Evolutionary conservation across 2,329 filamentous ascomycete genomes (phyloP).

Genomic region (Alternaria postmessia): DNA sequence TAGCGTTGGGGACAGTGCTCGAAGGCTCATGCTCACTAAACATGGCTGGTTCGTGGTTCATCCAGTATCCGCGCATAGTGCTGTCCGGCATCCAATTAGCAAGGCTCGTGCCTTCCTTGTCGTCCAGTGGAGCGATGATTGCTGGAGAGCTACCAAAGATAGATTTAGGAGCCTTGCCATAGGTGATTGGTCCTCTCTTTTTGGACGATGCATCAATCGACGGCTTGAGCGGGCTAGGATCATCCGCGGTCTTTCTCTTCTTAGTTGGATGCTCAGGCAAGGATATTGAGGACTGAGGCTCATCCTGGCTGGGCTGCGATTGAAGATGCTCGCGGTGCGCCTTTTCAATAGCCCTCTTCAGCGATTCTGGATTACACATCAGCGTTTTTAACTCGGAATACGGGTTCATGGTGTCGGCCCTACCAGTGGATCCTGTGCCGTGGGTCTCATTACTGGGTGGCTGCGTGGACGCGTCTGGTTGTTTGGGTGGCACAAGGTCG

Average conservation of each 20-base stretch:
- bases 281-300: conserved; percentile 28
- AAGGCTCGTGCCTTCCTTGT: neutral
- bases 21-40: conserved; percentile 53
- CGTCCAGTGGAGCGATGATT: neutral
- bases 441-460: conserved; percentile 13
- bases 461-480: conserved; percentile 26
- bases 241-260: conserved; percentile 30
- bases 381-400: neutral
- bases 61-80: conserved; percentile 48
- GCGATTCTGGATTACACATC: conserved; percentile 25
- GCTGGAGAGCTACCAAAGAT: conserved; percentile 6
- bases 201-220: conserved; percentile 1
- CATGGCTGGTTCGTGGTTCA: conserved; percentile 51
- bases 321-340: conserved; percentile 39
- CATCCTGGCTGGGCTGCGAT: conserved; percentile 20
- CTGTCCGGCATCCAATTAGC: conserved; percentile 37
- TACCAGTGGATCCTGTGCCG: conserved; percentile 45
- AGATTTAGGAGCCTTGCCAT: conserved; percentile 21
- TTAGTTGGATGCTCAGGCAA: conserved; percentile 32
- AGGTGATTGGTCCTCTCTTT: conserved; percentile 14
- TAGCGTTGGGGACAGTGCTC: conserved; percentile 54
- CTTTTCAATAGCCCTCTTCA: conserved; percentile 35
- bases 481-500: conserved; percentile 18
- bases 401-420: neutral
- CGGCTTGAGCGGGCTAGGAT: conserved; percentile 12